Conservation (phyloP, 2,329 filamentous ascomycete species). For the Aspergillus udagawae region DNA sequence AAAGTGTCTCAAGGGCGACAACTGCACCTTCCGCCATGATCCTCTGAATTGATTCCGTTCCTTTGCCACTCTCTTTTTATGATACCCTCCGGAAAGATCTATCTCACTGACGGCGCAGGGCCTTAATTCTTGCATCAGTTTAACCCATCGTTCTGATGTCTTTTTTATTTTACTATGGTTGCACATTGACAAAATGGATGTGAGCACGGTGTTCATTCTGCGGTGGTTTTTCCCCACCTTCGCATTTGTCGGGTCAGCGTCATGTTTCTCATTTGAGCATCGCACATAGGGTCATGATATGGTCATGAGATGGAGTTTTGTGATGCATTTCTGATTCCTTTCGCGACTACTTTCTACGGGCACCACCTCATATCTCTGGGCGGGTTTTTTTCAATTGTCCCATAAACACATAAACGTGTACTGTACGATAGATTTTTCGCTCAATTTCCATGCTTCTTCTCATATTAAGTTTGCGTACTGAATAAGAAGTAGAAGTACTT, state of each 20-base stretch:
- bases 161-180: not conserved
- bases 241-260: not conserved
- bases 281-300: not conserved
- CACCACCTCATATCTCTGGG: not conserved
- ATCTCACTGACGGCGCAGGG: not conserved
- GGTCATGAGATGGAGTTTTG: not conserved
- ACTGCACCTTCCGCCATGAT: slow-evolving; percentile 50
- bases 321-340: not conserved
- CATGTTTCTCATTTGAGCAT: not conserved
- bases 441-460: not conserved
- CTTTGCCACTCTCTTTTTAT: slow-evolving; percentile 3
- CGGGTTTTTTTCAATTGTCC: not conserved
- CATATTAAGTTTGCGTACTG: not conserved
- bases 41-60: slow-evolving; percentile 11
- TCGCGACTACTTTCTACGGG: not conserved
- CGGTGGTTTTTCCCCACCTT: not conserved
- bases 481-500: not conserved
- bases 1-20: slow-evolving; percentile 50
- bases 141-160: not conserved
- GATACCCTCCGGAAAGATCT: slow-evolving; percentile 13
- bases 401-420: not conserved
- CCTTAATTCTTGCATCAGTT: not conserved
- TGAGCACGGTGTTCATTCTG: not conserved
- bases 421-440: not conserved
- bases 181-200: not conserved